Evolutionary conservation across 768 basidiomycete genomes (phyloP).

Genomic region (Rhodotorula diobovata): DNA sequence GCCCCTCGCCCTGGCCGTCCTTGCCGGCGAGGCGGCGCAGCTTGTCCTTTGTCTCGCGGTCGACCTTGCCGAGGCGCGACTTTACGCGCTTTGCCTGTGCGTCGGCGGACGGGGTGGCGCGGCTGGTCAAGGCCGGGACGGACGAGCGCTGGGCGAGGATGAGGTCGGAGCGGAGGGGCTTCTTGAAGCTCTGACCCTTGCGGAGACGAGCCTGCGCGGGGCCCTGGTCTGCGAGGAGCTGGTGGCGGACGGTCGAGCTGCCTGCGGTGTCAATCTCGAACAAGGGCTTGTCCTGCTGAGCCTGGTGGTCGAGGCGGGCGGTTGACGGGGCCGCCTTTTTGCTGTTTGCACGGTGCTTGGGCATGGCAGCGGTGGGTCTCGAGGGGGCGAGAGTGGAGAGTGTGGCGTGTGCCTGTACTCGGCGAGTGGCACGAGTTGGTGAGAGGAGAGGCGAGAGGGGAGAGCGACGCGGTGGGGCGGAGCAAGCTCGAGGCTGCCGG

Average conservation of each 20-base stretch:
- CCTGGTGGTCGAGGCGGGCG: not conserved
- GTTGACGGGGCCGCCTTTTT: constrained; percentile 33
- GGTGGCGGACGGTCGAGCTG: constrained; percentile 14
- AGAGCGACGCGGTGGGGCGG: not conserved
- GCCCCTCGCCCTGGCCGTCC: constrained; percentile 37
- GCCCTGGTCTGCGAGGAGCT: constrained; percentile 26
- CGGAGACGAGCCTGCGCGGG: constrained; percentile 17
- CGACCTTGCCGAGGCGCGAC: constrained; percentile 24
- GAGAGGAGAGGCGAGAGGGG: not conserved
- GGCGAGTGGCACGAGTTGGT: not conserved
- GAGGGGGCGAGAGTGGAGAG: not conserved
- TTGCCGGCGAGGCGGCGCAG: constrained; percentile 33
- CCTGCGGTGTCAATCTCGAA: constrained; percentile 37
- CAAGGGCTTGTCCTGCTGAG: constrained; percentile 11
- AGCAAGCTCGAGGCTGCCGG: not conserved
- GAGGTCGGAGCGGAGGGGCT: constrained; percentile 35
- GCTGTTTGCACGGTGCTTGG: constrained; percentile 25
- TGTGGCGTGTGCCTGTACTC: too few species aligned
- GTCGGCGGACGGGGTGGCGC: constrained; percentile 13
- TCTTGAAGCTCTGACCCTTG: constrained; percentile 35
- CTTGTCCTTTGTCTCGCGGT: constrained; percentile 37
- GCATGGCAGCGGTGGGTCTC: constrained; percentile 3
- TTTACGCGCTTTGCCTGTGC: constrained; percentile 26
- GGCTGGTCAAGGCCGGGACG: constrained; percentile 30
- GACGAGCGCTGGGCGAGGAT: constrained; percentile 41